phyloP scores from a whole-genome alignment of 73 alveolate genomes.

The Stentor coeruleus region DNA sequence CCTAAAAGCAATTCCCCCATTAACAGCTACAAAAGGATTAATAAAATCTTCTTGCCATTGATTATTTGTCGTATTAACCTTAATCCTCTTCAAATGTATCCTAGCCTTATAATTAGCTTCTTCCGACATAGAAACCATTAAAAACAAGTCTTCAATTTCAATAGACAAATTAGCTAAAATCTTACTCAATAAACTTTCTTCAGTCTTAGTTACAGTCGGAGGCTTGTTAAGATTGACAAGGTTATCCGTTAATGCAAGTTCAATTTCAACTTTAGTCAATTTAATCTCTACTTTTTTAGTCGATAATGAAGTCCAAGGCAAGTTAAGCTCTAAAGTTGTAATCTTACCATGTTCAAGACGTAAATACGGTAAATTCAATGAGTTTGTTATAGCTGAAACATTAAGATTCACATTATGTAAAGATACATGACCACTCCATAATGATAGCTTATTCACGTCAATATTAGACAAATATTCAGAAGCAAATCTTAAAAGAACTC shows the following conservation, averaged over 20 bases:
- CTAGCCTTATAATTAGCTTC: conserved; percentile 1
- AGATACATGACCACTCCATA: conserved; percentile 13
- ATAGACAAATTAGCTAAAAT: background rate
- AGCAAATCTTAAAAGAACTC: conserved; percentile 10
- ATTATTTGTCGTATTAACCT: background rate
- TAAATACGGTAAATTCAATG: conserved; percentile 30
- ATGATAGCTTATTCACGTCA: background rate
- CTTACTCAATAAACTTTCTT: background rate
- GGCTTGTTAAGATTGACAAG: background rate
- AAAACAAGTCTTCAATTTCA: background rate
- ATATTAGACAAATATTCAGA: conserved; percentile 16
- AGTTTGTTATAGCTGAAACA: conserved; percentile 30
- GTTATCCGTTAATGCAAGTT: background rate
- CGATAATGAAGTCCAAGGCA: conserved; percentile 43
- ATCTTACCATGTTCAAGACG: conserved; percentile 9
- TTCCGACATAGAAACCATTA: background rate
- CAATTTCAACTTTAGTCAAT: background rate
- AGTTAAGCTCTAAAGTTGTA: conserved; percentile 16
- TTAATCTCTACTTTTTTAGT: conserved; percentile 29
- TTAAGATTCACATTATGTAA: conserved; percentile 30
- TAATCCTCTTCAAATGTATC: background rate
- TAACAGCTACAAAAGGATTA: background rate
- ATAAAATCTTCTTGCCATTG: conserved; percentile 17
- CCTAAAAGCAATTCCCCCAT: background rate
- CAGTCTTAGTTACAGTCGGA: conserved; percentile 16